Base-by-base conservation (phyloP, 495 filamentous ascomycete species). In the Trichocladium uniseriatum region DNA sequence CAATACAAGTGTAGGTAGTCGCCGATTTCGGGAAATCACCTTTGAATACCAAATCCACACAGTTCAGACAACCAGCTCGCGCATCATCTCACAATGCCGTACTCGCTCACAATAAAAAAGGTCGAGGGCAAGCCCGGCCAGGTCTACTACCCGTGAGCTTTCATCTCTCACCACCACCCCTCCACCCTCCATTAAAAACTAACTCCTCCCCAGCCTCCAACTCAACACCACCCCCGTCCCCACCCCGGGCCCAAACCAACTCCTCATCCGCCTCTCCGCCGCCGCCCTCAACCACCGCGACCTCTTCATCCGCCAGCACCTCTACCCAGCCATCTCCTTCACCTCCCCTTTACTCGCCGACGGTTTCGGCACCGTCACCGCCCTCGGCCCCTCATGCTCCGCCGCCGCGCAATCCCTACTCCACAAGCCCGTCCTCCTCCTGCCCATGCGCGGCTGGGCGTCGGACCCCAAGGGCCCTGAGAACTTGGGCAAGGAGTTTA, bases 201-300 rank as follows among this genome's bases (percentile, higher is more conserved):
- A 9, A 52, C 18, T 34, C 27, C 7, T 40, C 38, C 48, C 38
- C 57, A 82, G 83, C 37, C 82, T 90, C 52, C 67, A 79, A 56
- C 61, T 83, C 39, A 75, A 76, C 51, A 63, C 71, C 18, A 61
- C 80, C 51, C 78, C 85, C 46, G 66, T 69, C 41, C 82, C 81
- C 24, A 67, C 70, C 32, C 82, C 86, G 5, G 73, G 78, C 15
- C 74, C 77, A 15, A 64, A 67, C 48, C 79, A 92, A 54, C 65
- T 94, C 49, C 71, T 88, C 28, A 58, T 96, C 49, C 76, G 75
- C 49, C 57, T 95, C 59, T 74, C 75, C 28, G 84, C 88, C 37
- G 84, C 82, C 8, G 80, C 89, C 14, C 80, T 95, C 45, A 96
- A 95, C 69, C 90, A 95, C 71, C 84, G 87, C 45, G 89, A 95